phyloP scores from a whole-genome alignment of 2,329 filamentous ascomycete genomes.

The Colletotrichum godetiae region DNA sequence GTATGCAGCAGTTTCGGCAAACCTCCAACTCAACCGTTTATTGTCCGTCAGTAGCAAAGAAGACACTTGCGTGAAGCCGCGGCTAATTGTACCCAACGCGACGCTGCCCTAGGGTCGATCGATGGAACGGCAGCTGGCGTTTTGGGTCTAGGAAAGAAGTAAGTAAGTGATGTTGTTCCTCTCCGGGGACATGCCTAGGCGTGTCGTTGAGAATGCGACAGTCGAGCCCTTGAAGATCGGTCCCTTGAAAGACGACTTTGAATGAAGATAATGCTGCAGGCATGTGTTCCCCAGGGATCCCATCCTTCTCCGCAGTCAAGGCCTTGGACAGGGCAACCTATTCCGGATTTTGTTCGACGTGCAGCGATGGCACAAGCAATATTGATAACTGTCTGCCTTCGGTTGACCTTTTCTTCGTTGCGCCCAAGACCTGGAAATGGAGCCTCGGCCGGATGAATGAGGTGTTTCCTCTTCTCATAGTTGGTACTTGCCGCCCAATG shows the following conservation, averaged over 20 bases:
- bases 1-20: neutral
- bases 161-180: no score
- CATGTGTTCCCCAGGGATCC: constrained; percentile 21
- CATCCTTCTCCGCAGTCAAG: constrained; percentile 25
- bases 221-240: neutral
- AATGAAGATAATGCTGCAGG: constrained; percentile 10
- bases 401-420: neutral
- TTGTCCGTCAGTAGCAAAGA: neutral
- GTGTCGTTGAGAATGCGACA: neutral
- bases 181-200: neutral
- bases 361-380: neutral
- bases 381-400: neutral
- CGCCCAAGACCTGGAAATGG: neutral
- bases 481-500: neutral
- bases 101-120: neutral
- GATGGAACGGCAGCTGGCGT: neutral
- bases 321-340: neutral
- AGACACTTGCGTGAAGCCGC: constrained; percentile 1
- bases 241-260: neutral
- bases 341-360: constrained; percentile 8
- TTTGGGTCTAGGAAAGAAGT: neutral
- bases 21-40: neutral
- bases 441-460: neutral
- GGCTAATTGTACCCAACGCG: constrained; percentile 14
- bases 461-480: no score